Percentiles rank a stretch among this genome's conserved stretches.
phyloP scores from a whole-genome alignment of 176 grass and related monocot species.

The Tillandsia leiboldiana region DNA sequence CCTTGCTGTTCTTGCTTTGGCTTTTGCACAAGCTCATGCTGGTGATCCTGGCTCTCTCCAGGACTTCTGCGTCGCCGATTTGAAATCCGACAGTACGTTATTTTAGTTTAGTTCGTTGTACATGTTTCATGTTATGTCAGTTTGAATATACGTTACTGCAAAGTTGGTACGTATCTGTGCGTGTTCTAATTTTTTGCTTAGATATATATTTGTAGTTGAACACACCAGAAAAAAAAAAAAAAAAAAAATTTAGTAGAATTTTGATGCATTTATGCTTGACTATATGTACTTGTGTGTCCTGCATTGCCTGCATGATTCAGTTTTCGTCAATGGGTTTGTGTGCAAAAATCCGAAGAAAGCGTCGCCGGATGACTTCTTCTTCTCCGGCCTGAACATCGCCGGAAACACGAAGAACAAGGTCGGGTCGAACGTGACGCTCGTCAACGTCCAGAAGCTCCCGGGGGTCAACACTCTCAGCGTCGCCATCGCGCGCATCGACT shows the following conservation, averaged over 20 bases:
- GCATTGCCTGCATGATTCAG: background rate
- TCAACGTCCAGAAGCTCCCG: constrained; percentile 27
- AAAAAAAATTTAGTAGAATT: no score
- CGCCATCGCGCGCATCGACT: constrained; percentile 24
- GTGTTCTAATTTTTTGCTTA: no score
- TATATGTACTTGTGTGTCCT: no score
- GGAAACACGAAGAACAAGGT: constrained; percentile 34
- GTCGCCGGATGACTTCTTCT: constrained; percentile 43
- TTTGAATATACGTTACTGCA: no score
- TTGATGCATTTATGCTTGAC: no score
- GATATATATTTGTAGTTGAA: no score
- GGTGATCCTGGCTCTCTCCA: constrained; percentile 36
- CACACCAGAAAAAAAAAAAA: no score
- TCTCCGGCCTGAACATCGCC: constrained; percentile 13
- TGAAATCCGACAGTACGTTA: background rate
- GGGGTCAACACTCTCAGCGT: constrained; percentile 43
- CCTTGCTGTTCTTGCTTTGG: constrained; percentile 7
- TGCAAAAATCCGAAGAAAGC: constrained; percentile 36
- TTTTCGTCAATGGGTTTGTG: constrained; percentile 25
- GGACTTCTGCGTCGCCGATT: constrained; percentile 42
- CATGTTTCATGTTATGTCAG: no score
- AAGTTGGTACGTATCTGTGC: no score
- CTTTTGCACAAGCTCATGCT: constrained; percentile 5
- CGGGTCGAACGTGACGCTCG: constrained; percentile 44
- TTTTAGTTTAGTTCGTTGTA: background rate